Conservation (phyloP, 2,329 filamentous ascomycete genomes). For the Berkeleyomyces basicola region DNA sequence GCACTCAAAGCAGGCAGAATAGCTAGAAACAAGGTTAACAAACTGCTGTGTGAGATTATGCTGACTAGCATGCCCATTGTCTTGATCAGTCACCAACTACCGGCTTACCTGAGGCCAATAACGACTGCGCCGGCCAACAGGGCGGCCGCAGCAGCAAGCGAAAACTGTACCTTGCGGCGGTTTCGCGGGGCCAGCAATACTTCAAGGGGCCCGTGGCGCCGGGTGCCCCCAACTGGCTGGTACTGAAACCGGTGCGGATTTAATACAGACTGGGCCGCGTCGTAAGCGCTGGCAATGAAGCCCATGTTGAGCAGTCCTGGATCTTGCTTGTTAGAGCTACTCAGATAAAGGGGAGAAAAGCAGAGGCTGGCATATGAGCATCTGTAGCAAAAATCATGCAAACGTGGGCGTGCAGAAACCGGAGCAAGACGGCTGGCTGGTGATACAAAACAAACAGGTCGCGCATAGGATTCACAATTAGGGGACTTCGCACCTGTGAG, state of each 20-base stretch:
- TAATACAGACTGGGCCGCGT: conserved; percentile 2
- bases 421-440: no score
- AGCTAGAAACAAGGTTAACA: conserved; percentile 18
- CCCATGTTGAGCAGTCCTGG: conserved; percentile 7
- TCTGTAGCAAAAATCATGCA: no score
- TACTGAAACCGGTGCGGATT: conserved; percentile 7
- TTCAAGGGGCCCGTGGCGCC: neutral
- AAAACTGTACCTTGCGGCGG: conserved; percentile 4
- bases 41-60: neutral
- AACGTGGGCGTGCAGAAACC: no score
- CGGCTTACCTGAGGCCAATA: conserved; percentile 9
- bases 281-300: conserved; percentile 1
- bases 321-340: neutral
- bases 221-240: conserved; percentile 3
- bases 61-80: neutral
- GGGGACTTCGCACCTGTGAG: no score
- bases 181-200: conserved; percentile 2
- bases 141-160: neutral
- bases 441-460: no score
- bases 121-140: neutral
- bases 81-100: neutral
- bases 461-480: no score
- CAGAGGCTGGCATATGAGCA: neutral
- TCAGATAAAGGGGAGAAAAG: neutral
- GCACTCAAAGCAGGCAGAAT: conserved; percentile 1